phyloP scores from a whole-genome alignment of 116 monocot species.

The Dioscorea cayenensis region DNA sequence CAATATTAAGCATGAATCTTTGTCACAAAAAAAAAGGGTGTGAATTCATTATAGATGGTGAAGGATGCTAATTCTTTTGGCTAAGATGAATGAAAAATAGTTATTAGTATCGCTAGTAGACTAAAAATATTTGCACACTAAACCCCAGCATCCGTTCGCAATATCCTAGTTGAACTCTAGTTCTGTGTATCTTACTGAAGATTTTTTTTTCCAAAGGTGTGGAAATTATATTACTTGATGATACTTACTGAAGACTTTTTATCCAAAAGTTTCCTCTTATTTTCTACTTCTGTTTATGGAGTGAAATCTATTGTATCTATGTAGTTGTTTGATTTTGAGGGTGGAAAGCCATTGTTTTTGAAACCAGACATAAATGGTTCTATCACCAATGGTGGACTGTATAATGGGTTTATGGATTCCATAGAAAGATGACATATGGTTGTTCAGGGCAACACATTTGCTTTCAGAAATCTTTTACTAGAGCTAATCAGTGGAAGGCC shows the following conservation, averaged over 20 bases:
- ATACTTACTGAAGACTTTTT: not conserved
- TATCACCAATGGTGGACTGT: constrained; percentile 20
- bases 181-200: constrained; percentile 85
- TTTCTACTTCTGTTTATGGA: not conserved
- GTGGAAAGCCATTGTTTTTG: constrained; percentile 39
- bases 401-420: constrained; percentile 32
- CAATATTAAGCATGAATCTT: not conserved
- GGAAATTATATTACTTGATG: not conserved
- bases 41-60: constrained; percentile 49
- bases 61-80: constrained; percentile 75
- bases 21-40: not conserved
- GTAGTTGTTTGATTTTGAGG: constrained; percentile 94
- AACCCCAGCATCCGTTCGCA: constrained; percentile 73
- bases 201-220: constrained; percentile 95
- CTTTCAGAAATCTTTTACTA: constrained; percentile 85
- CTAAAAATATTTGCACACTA: constrained; percentile 83
- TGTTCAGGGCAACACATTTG: constrained; percentile 56
- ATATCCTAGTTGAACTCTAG: constrained; percentile 70
- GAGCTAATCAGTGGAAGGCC: constrained; percentile 90
- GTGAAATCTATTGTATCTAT: not conserved
- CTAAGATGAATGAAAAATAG: constrained; percentile 82
- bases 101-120: constrained; percentile 66
- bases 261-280: not conserved
- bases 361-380: constrained; percentile 39
- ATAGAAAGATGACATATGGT: constrained; percentile 41